Percentiles rank a stretch among this genome's conserved stretches.
These are phyloP conservation scores for Aphanomyces astaci DNA, from an alignment of 352 stramenopile genomes.

Conservation along the genomic window DNA sequence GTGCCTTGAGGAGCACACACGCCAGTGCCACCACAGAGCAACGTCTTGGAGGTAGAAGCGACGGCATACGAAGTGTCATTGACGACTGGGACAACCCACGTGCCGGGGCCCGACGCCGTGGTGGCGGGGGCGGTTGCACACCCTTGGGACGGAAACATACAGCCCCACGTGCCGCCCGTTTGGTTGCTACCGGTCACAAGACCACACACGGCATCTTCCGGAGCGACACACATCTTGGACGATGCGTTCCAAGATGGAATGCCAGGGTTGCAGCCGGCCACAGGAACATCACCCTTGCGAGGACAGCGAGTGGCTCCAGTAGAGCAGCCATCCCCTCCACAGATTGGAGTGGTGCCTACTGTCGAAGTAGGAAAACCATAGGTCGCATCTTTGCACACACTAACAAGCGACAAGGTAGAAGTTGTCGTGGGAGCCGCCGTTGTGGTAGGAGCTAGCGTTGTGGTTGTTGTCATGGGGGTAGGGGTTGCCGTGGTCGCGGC, in stretches of 20 bases:
- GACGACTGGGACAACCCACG: not conserved
- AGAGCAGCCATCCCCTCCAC: not conserved
- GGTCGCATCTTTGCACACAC: not conserved
- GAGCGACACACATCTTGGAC: not conserved
- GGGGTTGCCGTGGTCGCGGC: too few species aligned
- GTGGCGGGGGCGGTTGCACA: not conserved
- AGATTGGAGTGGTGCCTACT: not conserved
- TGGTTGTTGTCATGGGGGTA: too few species aligned
- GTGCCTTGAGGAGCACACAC: not conserved
- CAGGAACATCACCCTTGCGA: not conserved
- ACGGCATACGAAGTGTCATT: not conserved
- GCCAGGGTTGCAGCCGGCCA: not conserved
- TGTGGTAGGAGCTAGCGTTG: not conserved
- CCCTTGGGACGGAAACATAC: not conserved
- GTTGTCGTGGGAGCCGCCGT: not conserved
- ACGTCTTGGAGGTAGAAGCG: not conserved
- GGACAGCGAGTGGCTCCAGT: not conserved
- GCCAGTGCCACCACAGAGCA: not conserved
- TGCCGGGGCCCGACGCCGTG: not conserved
- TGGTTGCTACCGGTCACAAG: not conserved
- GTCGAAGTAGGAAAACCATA: not conserved
- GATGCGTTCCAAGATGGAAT: not conserved
- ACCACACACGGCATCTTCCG: not conserved
- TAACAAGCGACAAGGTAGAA: not conserved
- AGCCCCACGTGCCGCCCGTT: not conserved